phyloP scores from a whole-genome alignment of 129 eudicot species.

The Tagetes patula region DNA sequence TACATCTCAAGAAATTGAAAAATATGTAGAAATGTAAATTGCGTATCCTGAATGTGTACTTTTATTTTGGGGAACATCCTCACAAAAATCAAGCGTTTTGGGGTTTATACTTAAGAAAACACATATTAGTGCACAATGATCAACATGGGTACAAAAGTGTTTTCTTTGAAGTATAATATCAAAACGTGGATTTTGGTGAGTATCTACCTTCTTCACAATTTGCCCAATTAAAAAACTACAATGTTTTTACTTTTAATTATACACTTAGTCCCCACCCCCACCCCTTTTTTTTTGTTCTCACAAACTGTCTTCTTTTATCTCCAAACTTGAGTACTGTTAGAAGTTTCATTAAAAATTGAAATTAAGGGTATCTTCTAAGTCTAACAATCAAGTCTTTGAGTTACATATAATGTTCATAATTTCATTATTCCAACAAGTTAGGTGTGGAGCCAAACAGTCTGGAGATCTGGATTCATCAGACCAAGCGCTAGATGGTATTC shows the following conservation, averaged over 20 bases:
- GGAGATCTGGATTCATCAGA: constrained; percentile 40
- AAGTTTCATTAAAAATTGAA: background rate
- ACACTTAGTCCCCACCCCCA: no score
- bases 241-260: no score
- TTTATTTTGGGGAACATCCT: background rate
- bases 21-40: no score
- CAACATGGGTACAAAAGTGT: background rate
- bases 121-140: background rate
- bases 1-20: no score
- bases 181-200: no score
- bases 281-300: background rate
- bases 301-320: background rate
- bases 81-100: background rate
- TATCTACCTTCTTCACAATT: no score
- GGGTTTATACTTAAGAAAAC: background rate
- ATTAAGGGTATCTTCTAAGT: background rate
- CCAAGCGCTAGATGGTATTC: constrained; percentile 47
- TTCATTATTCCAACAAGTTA: constrained; percentile 24
- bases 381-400: background rate
- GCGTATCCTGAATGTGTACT: no score
- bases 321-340: background rate
- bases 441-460: constrained; percentile 50
- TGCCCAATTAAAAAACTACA: no score
- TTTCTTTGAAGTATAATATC: no score
- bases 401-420: constrained; percentile 9